A percentile compares a stretch with the other conserved stretches of the same genome.
Conservation (phyloP, 306 rosid genomes). For the Gynostemma pentaphyllum region DNA sequence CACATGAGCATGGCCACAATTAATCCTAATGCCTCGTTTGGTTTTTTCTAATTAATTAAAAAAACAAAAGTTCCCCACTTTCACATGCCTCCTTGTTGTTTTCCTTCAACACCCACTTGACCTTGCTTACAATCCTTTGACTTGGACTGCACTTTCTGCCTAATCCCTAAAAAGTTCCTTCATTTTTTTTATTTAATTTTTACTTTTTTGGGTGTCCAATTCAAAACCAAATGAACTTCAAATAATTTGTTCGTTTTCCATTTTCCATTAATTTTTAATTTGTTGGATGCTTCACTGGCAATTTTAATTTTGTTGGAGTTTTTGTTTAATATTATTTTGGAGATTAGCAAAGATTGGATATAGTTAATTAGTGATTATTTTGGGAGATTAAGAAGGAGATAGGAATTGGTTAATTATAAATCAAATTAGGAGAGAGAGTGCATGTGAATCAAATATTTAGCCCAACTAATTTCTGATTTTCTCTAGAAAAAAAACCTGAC, state of each 20-base stretch:
- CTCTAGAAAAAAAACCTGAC: neutral
- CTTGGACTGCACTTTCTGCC: constrained; percentile 21
- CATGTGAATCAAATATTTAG: constrained; percentile 47
- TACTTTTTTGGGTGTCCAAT: neutral
- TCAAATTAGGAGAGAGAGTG: constrained; percentile 1
- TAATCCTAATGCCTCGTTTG: neutral
- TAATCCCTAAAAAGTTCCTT: constrained; percentile 7
- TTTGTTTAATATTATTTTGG: neutral
- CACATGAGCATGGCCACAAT: constrained; percentile 5
- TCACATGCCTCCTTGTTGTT: constrained; percentile 27
- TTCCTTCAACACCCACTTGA: constrained; percentile 16
- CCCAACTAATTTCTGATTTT: constrained; percentile 26
- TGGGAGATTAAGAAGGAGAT: neutral
- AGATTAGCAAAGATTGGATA: constrained; percentile 9
- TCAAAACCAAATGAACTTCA: neutral
- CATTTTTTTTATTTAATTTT: too few species aligned
- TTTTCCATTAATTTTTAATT: neutral
- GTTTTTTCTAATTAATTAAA: neutral
- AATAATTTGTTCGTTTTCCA: too few species aligned
- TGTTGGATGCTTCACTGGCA: constrained; percentile 8
- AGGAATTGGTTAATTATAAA: neutral
- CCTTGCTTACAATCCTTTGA: constrained; percentile 9
- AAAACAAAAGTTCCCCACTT: constrained; percentile 38
- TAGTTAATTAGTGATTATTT: neutral
- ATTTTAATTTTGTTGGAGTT: neutral